Base-by-base conservation (phyloP, 2,329 filamentous ascomycete genomes). In the Lasiodiplodia hormozganensis region DNA sequence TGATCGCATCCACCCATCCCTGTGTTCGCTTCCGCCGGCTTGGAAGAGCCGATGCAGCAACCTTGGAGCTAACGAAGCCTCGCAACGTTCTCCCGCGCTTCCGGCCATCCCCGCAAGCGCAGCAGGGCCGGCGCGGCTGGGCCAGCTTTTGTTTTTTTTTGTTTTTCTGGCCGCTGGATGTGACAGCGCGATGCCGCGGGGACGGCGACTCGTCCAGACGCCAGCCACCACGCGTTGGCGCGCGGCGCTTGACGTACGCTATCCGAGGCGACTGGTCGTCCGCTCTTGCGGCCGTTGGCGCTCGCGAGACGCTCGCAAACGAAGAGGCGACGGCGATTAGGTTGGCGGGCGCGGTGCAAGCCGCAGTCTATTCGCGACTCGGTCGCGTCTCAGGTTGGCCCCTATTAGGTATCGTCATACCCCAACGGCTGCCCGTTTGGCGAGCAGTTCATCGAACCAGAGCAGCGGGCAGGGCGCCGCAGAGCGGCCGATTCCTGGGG, bases 31-130 rank as follows among this genome's bases (percentile, higher is more conserved):
- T 76, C 77, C 76, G 76, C 72, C 68, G 73, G 75, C 70, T 70
- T 76, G 76, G 76, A 72, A 64, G 72, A 74, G 72, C 75, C 76
- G 76, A 73, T 76, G 76, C 71, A 76, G 72, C 60, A 64, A 43
- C 43, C 71, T 57, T 72, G 69, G 56, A 68, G 68, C 73, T 70
- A 70, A 69, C 69, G 67, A 72, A 70, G 71, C 70, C 68, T 69
- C 67, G 74, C 40, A 73, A 70, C 74, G 73, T 75, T 76, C 72
- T 72, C 70, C 73, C 74, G 75, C 76, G 70, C 65, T 77, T 76
- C 77, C 76, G 75, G 72, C 51, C 76, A 67, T 79, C 77, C 77
- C 77, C 78, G 76, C 75, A 77, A 49, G 77, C 76, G 64, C 64
- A 65, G n/a, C 62, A 58, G 64, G 52, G 38, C 52, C 54, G 40